A percentile compares a stretch with the other conserved stretches of the same genome.
Evolutionary conservation across 352 stramenopile genomes (phyloP).

Genomic region (Phytophthora kernoviae): DNA sequence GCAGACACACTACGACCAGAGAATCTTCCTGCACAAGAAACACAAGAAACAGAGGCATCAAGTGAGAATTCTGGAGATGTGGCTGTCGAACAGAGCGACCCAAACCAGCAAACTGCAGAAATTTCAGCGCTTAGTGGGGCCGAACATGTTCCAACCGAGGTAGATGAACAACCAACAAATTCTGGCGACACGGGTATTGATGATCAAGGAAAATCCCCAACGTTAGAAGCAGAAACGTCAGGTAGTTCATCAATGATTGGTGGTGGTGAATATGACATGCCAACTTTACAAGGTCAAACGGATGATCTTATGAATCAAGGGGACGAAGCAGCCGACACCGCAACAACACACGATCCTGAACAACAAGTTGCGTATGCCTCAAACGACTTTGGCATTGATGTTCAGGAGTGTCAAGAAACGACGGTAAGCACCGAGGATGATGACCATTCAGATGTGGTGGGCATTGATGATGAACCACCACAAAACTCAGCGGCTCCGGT

Average conservation of each 20-base stretch:
- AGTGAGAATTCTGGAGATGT: slow-evolving; percentile 2
- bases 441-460: slow-evolving; percentile 12
- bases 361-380: background rate
- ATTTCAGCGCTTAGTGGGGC: slow-evolving; percentile 2
- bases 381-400: slow-evolving; percentile 5
- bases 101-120: background rate
- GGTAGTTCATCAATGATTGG: background rate
- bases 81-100: slow-evolving; percentile 5
- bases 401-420: background rate
- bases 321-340: background rate
- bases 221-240: background rate
- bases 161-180: slow-evolving; percentile 1
- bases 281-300: background rate
- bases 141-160: slow-evolving; percentile 2
- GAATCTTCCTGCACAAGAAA: slow-evolving; percentile 1
- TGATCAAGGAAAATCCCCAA: background rate
- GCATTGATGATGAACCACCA: slow-evolving; percentile 5
- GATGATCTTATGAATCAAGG: background rate
- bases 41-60: background rate
- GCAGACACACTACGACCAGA: background rate
- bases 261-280: slow-evolving; percentile 1
- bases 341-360: background rate
- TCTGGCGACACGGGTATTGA: background rate
- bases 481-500: slow-evolving; percentile 1
- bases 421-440: slow-evolving; percentile 10